Percentiles rank a stretch among this genome's conserved stretches.
Conservation (phyloP, 2,329 filamentous ascomycete genomes). For the Biscogniauxia marginata region DNA sequence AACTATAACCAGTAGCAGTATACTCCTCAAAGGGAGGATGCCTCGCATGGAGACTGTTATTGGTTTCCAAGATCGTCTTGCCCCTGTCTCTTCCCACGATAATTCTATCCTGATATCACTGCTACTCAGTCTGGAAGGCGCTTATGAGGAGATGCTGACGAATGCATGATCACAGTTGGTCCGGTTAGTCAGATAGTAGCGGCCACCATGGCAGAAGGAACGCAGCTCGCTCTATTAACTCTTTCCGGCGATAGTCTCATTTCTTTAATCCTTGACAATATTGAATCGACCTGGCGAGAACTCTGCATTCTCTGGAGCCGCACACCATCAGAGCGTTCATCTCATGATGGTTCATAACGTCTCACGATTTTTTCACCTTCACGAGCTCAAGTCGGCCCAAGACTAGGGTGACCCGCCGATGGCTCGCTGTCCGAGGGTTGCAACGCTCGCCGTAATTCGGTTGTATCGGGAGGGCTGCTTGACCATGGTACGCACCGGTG, state of each 20-base stretch:
- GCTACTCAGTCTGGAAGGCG: conserved; percentile 4
- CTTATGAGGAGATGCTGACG: conserved; percentile 16
- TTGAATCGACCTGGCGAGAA: conserved; percentile 14
- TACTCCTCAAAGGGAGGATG: conserved; percentile 1
- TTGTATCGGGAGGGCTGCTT: background rate
- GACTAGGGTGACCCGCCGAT: background rate
- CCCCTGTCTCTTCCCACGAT: background rate
- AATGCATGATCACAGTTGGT: conserved; percentile 8
- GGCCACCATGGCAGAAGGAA: background rate
- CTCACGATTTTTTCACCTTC: background rate
- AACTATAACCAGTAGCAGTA: background rate
- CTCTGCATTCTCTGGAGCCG: conserved; percentile 9
- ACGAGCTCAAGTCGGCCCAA: background rate
- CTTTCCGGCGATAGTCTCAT: conserved; percentile 10
- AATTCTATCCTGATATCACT: conserved; percentile 1
- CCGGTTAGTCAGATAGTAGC: conserved; percentile 2
- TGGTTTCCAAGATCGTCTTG: conserved; percentile 5
- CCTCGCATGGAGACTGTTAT: conserved; percentile 6
- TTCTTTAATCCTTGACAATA: conserved; percentile 18
- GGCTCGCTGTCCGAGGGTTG: background rate
- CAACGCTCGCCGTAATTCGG: background rate
- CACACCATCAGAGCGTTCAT: conserved; percentile 5
- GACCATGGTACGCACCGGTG: background rate
- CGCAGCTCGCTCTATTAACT: conserved; percentile 6
- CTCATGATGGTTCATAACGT: background rate